Conservation (phyloP, 192 early-diverging fungal species). For the Entomortierella parvispora region DNA sequence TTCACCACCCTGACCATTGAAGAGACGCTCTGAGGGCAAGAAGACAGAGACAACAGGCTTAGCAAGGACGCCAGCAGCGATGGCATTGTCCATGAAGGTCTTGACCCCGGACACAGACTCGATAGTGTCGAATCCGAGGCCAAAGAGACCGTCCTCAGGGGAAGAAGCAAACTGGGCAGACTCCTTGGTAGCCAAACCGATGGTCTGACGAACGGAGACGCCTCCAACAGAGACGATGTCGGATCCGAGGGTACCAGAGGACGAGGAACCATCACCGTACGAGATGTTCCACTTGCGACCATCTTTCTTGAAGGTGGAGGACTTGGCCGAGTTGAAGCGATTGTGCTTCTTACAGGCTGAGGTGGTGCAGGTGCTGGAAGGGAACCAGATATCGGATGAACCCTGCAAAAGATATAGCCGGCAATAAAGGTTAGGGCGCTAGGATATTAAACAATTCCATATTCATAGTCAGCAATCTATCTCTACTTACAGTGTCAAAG, state of each 20-base stretch:
- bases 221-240: slow-evolving; percentile 68
- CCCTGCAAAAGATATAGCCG: slow-evolving; percentile 27
- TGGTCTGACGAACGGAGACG: slow-evolving; percentile 63
- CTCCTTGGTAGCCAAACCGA: slow-evolving; percentile 64
- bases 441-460: too few relatives aligned
- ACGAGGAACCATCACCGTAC: slow-evolving; percentile 66
- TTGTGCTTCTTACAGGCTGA: slow-evolving; percentile 28
- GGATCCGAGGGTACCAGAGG: slow-evolving; percentile 34
- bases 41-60: slow-evolving; percentile 67
- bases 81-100: slow-evolving; percentile 62
- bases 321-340: slow-evolving; percentile 54
- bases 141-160: slow-evolving; percentile 67
- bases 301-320: slow-evolving; percentile 59
- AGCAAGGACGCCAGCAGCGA: slow-evolving; percentile 59
- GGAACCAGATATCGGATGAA: slow-evolving; percentile 64
- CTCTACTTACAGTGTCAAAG: slow-evolving; percentile 52
- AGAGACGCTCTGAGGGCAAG: slow-evolving; percentile 54
- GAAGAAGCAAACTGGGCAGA: slow-evolving; percentile 59
- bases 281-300: slow-evolving; percentile 65
- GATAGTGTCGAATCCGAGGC: slow-evolving; percentile 63
- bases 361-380: slow-evolving; percentile 53
- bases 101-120: slow-evolving; percentile 37
- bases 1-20: slow-evolving; percentile 50
- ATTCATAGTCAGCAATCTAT: too few relatives aligned
- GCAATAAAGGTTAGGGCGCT: too few relatives aligned